Percentiles rank a stretch among this genome's conserved stretches.
These are phyloP conservation scores for Prunus persica DNA, from an alignment of 306 rosid genomes.

Conservation along the genomic window Prunus_persica_NCBIv2 NC_034014.1:20552501-20553000, in stretches of 20 bases:
- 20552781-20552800: background rate
- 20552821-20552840: background rate
- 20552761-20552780: constrained; percentile 29
- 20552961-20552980: background rate
- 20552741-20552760: constrained; percentile 31
- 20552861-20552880: background rate
- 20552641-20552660: constrained; percentile 97
- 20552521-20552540: background rate
- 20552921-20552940: background rate
- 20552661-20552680: constrained; percentile 91
- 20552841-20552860: background rate
- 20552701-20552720: constrained; percentile 62
- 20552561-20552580: constrained; percentile 81
- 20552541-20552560: constrained; percentile 4
- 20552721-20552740: constrained; percentile 78
- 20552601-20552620: constrained; percentile 88
- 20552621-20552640: constrained; percentile 79
- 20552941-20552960: background rate
- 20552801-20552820: background rate
- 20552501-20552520: background rate
- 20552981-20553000: background rate
- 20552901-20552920: background rate
- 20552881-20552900: background rate
- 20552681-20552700: constrained; percentile 72
- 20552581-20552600: constrained; percentile 97